Evolutionary conservation across 345 rosid species (phyloP), one percentile per base, ranked within the genome.

Genomic region (Euphorbia peplus): DNA sequence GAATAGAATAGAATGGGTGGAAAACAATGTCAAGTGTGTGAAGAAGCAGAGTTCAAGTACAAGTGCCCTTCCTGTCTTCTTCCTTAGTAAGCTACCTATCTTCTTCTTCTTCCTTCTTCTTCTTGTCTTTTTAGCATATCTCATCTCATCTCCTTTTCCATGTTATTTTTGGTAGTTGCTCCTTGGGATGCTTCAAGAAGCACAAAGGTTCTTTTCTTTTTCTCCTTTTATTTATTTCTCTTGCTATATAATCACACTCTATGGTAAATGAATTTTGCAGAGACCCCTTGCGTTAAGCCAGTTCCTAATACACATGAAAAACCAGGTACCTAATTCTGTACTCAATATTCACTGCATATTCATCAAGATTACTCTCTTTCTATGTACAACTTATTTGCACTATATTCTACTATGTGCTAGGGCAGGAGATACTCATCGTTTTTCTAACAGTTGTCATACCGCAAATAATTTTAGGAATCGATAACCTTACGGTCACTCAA

Each of bases 31-130:
- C 66, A 50, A 22, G 47, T 70, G 21, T 89, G 96, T 79, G 75
- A 81, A 22, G 81, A 79, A 25, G 85, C 85, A 48, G 80, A 61
- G 47, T 89, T 93, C 26, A 88, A 86, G 63, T 91, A 88, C 85
- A 91, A 87, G 82, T 91, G 92, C 73, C 92, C 98, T 4, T 76
- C 90, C 28, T 91, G 96, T 78, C 84, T 85, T 69, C 32, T 66
- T 78, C 92, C 96, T 66, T 88, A 86, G 92, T 90, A 81, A 81
- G 93, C 53, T 62, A 63, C 42, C 15, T 12, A 35, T 73, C 35
- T 32, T 73, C 35, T 32, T 8, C n/a, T 19, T 2, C 16, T 39
- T 44, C 16, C 22, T 57, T 41, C 29, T 39, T 24, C n/a, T 5
- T 3, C 62, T 70, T 3, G 7, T 54, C 21, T 26, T 25, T 28